Evolutionary conservation across 2,329 filamentous ascomycete genomes (phyloP).

Genomic region (Volutella citrinella): DNA sequence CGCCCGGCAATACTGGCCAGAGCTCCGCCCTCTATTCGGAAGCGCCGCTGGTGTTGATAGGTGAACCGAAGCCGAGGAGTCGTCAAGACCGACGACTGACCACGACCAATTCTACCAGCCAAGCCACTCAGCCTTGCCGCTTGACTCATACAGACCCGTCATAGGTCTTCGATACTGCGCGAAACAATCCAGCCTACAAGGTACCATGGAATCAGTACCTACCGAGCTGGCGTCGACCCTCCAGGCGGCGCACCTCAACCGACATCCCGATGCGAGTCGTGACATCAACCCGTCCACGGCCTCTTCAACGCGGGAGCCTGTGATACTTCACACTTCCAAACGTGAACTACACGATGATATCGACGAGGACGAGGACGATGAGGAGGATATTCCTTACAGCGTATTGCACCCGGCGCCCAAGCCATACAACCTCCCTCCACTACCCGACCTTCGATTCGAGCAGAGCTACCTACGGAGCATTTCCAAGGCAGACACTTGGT

Average conservation of each 20-base stretch:
- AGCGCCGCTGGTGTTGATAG: too few species aligned
- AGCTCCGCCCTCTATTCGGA: too few species aligned
- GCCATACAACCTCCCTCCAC: constrained; percentile 50
- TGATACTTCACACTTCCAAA: constrained; percentile 22
- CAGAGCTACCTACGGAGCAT: constrained; percentile 97
- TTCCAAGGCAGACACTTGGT: constrained; percentile 72
- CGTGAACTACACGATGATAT: constrained; percentile 30
- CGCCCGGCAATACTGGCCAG: too few species aligned
- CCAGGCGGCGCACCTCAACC: constrained; percentile 77
- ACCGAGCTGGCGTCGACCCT: constrained; percentile 73
- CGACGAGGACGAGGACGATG: constrained; percentile 46
- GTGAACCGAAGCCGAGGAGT: too few species aligned
- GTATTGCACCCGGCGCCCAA: constrained; percentile 55
- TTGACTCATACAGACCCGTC: too few species aligned
- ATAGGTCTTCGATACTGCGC: too few species aligned
- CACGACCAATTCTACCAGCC: too few species aligned
- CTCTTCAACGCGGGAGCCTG: constrained; percentile 52
- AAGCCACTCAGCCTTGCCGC: too few species aligned
- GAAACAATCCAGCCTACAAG: too few species aligned
- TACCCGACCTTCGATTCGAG: constrained; percentile 93
- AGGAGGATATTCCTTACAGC: constrained; percentile 68
- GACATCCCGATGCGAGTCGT: constrained; percentile 65
- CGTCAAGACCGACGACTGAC: too few species aligned
- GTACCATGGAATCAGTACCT: constrained; percentile 55
- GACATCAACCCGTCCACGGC: constrained; percentile 80